phyloP scores from a whole-genome alignment of 2,329 filamentous ascomycete species.

The Hypoxylon sp. region DNA sequence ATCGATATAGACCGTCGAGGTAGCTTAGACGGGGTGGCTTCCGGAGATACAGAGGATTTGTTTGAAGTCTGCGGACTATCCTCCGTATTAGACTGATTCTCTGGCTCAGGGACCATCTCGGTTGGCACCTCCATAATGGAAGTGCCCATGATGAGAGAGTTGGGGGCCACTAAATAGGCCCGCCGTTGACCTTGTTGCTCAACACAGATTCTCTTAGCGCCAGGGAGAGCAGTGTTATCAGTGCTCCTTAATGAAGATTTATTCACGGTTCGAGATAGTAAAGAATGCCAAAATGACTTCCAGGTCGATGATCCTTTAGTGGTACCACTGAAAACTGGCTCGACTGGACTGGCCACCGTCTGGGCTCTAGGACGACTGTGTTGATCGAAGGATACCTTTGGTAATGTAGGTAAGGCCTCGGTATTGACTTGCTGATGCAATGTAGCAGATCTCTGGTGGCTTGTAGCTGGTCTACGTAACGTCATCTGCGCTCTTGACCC shows the following conservation, averaged over 20 bases:
- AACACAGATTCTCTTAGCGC: conserved; percentile 53
- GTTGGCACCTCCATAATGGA: conserved; percentile 33
- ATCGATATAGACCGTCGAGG: conserved; percentile 71
- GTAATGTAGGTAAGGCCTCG: conserved; percentile 47
- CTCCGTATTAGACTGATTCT: conserved; percentile 41
- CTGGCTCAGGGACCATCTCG: conserved; percentile 30
- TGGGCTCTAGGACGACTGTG: conserved; percentile 55
- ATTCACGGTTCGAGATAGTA: conserved; percentile 47
- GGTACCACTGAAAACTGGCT: conserved; percentile 25
- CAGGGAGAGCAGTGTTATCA: conserved; percentile 51
- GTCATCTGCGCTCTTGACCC: conserved; percentile 74
- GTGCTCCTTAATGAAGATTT: conserved; percentile 47
- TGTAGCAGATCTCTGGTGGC: conserved; percentile 82
- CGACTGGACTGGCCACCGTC: conserved; percentile 46
- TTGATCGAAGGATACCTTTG: conserved; percentile 54
- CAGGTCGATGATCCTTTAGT: conserved; percentile 56
- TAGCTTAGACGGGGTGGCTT: conserved; percentile 61
- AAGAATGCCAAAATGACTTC: conserved; percentile 72
- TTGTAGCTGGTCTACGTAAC: conserved; percentile 81
- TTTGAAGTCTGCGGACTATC: conserved; percentile 50
- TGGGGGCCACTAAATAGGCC: conserved; percentile 59
- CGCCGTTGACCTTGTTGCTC: conserved; percentile 54
- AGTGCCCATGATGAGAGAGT: conserved; percentile 47
- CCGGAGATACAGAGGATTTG: conserved; percentile 50
- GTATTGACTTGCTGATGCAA: conserved; percentile 66